Evolutionary conservation across 257 asterid genomes (phyloP), one percentile per base, ranked within the genome.

Genomic region (Scutellaria barbata): DNA sequence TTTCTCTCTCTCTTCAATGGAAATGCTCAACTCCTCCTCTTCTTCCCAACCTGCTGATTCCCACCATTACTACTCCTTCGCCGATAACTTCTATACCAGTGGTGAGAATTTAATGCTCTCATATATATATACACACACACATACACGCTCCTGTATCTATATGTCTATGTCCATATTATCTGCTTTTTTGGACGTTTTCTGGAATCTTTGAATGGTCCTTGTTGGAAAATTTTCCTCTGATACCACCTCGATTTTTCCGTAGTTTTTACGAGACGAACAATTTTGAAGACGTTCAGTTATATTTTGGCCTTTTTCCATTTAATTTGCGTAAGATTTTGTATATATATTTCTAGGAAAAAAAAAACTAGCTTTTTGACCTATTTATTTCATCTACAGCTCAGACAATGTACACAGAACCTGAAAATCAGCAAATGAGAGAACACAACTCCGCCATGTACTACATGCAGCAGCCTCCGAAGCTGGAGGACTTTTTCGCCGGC

Each of bases 1-100:
- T 1, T 92, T 92, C 84, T 92, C 98, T 1, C 66, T 92, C 39
- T 92, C 96, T 3, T 80, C 96, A 0, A 80, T 86, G 95, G 94
- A 82, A 68, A 85, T 88, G 90, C 81, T 85, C 33, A 75, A 72
- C 85, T 46, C 86, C 6, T 56, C 93, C 2, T 54, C 77, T 71
- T 33, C 76, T 33, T 53, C 67, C 16, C 68, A 66, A 4, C 62
- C 62, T 47, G 72, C 83, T 70, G 92, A 85, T 54, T 79, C 93
- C 62, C 89, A 81, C 47, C 88, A 72, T 72, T 87, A 73, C 76
- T 90, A 80, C 81, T 71, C 86, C 20, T 85, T 80, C 70, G 78
- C 92, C 42, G 96, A 86, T 77, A 85, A 85, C 77, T 88, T 85
- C 88, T 90, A 84, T 71, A 78, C 85, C 51, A 76, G 78, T 72